Evolutionary conservation across 441 rosid species (phyloP), one percentile per base, ranked within the genome.

Genomic region (Populus hybrid): DNA sequence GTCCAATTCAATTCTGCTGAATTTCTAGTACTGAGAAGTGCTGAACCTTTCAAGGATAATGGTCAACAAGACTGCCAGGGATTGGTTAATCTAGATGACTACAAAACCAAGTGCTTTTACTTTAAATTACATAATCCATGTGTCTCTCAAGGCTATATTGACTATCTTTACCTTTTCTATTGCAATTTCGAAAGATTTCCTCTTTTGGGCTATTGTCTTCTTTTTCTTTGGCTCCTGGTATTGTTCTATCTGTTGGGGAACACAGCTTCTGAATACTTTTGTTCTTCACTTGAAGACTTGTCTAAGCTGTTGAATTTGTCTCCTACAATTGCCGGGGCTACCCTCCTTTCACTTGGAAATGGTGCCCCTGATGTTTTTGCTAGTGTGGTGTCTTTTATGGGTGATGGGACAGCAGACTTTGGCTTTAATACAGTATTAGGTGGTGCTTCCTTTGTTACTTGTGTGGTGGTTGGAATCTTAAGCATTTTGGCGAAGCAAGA

Each of bases 321-420:
- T 72, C 96, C 94, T 2, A 89, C 94, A 32, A 84, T 94, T 71
- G 93, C 96, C 61, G 97, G 97, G 38, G 92, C 90, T 26, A 94
- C 98, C 30, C 88, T 28, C 30, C 30, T 28, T 28, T 28, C 30
- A 28, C 30, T 28, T 28, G 30, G 30, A 28, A 28, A 28, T 94
- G 97, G 98, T 16, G 94, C 97, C 12, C 92, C 96, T 0, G 96
- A 94, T 85, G 93, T 92, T 11, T 94, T 94, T 76, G 79, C 98
- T 1, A 90, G 93, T 79, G 74, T 92, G 6, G 98, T 86, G 24
- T 91, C 98, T 5, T 86, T 92, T 76, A 85, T 82, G 85, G 94
- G 91, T 14, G 83, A 71, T 38, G 98, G 84, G 4, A 91, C 91
- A 8, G 63, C 79, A 36, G 92, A 87, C 59, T 74, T 93, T 59